Conservation (phyloP, 2,329 filamentous ascomycete species). For the Cladophialophora immunda region DNA sequence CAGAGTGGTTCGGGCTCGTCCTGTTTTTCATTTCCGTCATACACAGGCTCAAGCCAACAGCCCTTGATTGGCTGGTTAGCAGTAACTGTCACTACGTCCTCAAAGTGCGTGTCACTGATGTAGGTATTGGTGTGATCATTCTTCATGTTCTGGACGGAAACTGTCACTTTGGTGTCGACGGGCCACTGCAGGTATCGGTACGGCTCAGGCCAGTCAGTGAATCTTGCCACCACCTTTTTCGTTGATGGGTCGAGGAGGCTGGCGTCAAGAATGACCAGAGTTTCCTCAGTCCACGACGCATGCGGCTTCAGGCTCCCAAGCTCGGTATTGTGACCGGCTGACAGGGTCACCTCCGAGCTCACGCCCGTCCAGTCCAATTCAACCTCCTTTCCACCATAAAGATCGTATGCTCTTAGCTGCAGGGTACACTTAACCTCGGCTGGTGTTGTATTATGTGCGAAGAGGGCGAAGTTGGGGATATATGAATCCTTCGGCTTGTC, state of each 20-base stretch:
- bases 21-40: slow-evolving; percentile 48
- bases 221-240: slow-evolving; percentile 58
- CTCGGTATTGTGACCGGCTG: slow-evolving; percentile 21
- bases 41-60: slow-evolving; percentile 55
- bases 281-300: slow-evolving; percentile 21
- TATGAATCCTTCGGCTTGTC: slow-evolving; percentile 4
- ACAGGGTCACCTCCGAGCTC: slow-evolving; percentile 8
- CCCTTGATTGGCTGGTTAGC: slow-evolving; percentile 64
- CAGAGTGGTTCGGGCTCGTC: slow-evolving; percentile 51
- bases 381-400: background rate
- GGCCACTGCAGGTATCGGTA: slow-evolving; percentile 65
- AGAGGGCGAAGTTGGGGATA: slow-evolving; percentile 8
- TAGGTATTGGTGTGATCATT: slow-evolving; percentile 43
- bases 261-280: slow-evolving; percentile 17
- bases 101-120: slow-evolving; percentile 36
- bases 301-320: slow-evolving; percentile 3
- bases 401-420: slow-evolving; percentile 8
- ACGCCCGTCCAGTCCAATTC: background rate
- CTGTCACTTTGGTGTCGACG: slow-evolving; percentile 12
- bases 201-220: slow-evolving; percentile 67
- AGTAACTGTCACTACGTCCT: slow-evolving; percentile 54
- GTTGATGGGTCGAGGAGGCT: slow-evolving; percentile 41
- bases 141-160: background rate
- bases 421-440: background rate
- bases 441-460: slow-evolving; percentile 16